These are phyloP conservation scores for Suhomyces maxii DNA, from an alignment of 1,139 yeast genomes.

Conservation along the genomic window DNA sequence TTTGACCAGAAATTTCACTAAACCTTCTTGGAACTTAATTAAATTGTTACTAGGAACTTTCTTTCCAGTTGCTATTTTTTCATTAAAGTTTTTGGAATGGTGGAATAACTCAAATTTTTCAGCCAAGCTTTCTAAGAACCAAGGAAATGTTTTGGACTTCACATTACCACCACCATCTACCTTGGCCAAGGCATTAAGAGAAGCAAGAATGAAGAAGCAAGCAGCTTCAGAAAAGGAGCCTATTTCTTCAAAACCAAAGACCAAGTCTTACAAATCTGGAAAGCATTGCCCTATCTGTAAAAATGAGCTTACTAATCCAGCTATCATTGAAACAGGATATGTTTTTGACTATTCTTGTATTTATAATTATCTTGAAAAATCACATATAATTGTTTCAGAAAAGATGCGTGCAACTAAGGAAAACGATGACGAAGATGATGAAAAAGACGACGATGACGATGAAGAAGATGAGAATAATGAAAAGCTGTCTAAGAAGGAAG, in stretches of 20 bases:
- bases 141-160: slow-evolving; percentile 48
- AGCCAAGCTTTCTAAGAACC: slow-evolving; percentile 55
- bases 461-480: slow-evolving; percentile 14
- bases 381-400: slow-evolving; percentile 37
- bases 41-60: slow-evolving; percentile 48
- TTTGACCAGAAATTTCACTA: slow-evolving; percentile 30
- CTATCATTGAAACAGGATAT: slow-evolving; percentile 86
- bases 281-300: slow-evolving; percentile 72
- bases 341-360: slow-evolving; percentile 91
- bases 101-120: slow-evolving; percentile 85
- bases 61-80: slow-evolving; percentile 82
- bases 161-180: slow-evolving; percentile 57
- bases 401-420: slow-evolving; percentile 13
- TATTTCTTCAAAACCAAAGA: slow-evolving; percentile 8
- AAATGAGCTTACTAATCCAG: slow-evolving; percentile 68
- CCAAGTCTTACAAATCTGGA: slow-evolving; percentile 30
- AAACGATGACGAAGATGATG: slow-evolving; percentile 11
- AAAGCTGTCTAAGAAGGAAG: slow-evolving; percentile 13
- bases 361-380: slow-evolving; percentile 56
- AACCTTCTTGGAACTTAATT: slow-evolving; percentile 42
- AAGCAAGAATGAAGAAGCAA: neutral
- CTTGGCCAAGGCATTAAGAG: slow-evolving; percentile 18
- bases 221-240: no score
- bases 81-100: slow-evolving; percentile 90
- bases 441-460: slow-evolving; percentile 19